Evolutionary conservation across 108 stramenopile species (phyloP).

Genomic region (Nannochloropsis granulata): DNA sequence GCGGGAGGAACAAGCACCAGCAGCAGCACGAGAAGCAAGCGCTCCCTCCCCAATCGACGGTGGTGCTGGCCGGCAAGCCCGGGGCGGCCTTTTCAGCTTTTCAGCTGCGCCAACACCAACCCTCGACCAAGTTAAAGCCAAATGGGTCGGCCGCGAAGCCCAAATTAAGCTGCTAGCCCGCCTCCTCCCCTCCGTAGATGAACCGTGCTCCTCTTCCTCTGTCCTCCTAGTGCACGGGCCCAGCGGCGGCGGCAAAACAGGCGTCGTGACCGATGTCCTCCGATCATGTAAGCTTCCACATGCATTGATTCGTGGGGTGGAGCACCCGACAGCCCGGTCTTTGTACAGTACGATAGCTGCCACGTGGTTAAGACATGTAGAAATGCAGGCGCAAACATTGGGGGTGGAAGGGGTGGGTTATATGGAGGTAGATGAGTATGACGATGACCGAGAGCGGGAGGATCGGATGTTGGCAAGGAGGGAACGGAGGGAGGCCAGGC

Average conservation of each 20-base stretch:
- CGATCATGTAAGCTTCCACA: not conserved
- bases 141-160: not conserved
- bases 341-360: not conserved
- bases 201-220: not conserved
- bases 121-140: not conserved
- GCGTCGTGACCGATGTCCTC: not conserved
- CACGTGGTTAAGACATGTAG: not conserved
- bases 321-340: not conserved
- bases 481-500: no score
- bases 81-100: not conserved
- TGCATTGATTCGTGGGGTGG: not conserved
- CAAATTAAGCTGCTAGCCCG: not conserved
- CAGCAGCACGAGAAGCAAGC: no score
- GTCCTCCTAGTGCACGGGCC: not conserved
- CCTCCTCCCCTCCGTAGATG: not conserved
- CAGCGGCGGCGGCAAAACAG: not conserved
- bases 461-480: no score
- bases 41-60: not conserved
- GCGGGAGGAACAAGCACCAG: not conserved
- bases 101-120: not conserved
- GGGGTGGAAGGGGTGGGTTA: not conserved
- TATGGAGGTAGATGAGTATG: not conserved
- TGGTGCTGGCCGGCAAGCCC: not conserved
- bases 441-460: not conserved
- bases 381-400: not conserved